Evolutionary conservation across 2,329 filamentous ascomycete genomes (phyloP), one percentile per base, ranked within the genome.

Genomic region (Phyllosticta capitalensis): DNA sequence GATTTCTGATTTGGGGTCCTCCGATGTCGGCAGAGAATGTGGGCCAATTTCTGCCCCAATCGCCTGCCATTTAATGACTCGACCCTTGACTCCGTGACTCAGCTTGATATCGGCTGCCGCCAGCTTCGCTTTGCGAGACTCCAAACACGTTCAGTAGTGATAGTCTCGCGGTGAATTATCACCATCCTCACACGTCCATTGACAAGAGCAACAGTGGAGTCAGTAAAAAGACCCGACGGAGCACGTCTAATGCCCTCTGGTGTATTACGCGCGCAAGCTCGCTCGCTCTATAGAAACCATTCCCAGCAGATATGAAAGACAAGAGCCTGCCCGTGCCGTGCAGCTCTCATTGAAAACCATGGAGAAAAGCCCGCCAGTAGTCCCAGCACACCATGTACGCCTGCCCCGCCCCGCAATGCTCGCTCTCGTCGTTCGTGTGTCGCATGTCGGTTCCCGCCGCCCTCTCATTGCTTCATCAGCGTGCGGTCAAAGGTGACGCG

Each of bases 401-500:
- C 58, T 49, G 53, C 58, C 58, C 30, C 51, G 53, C 52, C 58
- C 53, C 48, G 38, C 53, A 56, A 60, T 60, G 59, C 54, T 60
- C 54, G 59, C 59, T 60, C 49, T 33, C 56, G 26, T 21, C n/a
- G 50, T 45, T n/a, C 53, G 17, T 45, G 26, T 22, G 54, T 22
- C 20, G 17, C 38, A 45, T 45, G 38, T 45, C 14, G 38, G 38
- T n/a, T n/a, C 38, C 38, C n/a, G 17, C n/a, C 14, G 22, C 20
- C 12, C 52, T 52, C 22, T 45, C 22, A 7, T 56, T 21, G 19
- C 52, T 59, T 59, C 52, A 59, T 28, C 54, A 60, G 22, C 17
- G 96, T 92, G 56, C 86, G 80, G 64, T 97, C 91, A 69, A 91
- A 99, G 6, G 75, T 73, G 65, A 85, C 79, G 2, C 85, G 87